phyloP scores from a whole-genome alignment of 2,329 filamentous ascomycete genomes.

The Aspergillus calidoustus region DNA sequence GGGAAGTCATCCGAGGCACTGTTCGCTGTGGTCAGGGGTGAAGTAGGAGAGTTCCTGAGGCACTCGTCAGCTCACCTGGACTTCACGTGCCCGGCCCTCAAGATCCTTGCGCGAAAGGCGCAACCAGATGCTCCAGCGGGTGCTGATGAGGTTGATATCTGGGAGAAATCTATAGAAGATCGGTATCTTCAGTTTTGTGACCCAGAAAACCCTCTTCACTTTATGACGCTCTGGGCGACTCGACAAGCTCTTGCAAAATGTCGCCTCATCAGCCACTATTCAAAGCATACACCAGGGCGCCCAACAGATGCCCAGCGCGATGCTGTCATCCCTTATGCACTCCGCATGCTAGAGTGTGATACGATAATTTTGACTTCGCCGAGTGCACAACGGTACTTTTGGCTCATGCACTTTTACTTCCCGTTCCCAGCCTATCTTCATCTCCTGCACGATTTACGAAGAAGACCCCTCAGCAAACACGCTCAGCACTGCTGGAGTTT shows the following conservation, averaged over 20 bases:
- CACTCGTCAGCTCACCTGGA: conserved; percentile 50
- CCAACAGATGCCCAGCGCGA: conserved; percentile 38
- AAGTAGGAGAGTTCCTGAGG: conserved; percentile 48
- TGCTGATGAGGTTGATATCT: conserved; percentile 32
- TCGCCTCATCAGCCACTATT: conserved; percentile 57
- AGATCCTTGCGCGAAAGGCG: conserved; percentile 27
- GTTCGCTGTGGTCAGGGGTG: conserved; percentile 50
- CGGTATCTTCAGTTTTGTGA: conserved; percentile 52
- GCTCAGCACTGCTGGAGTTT: conserved; percentile 48
- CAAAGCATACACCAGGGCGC: conserved; percentile 26
- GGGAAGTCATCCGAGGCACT: conserved; percentile 45
- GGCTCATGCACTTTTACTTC: conserved; percentile 52
- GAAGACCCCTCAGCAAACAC: conserved; percentile 39
- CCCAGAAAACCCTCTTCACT: conserved; percentile 50
- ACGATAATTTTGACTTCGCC: conserved; percentile 50
- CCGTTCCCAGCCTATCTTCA: conserved; percentile 57
- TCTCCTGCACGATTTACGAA: conserved; percentile 48
- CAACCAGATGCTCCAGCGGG: conserved; percentile 15
- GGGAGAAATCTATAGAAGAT: conserved; percentile 52
- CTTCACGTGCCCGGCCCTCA: conserved; percentile 49
- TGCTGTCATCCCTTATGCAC: conserved; percentile 34
- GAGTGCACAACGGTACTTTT: conserved; percentile 47
- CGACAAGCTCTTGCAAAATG: conserved; percentile 54
- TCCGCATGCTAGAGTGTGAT: conserved; percentile 52
- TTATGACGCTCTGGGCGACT: conserved; percentile 53